Base-by-base conservation (phyloP, 148 eudicot species). In the Nyssa sinensis region DNA sequence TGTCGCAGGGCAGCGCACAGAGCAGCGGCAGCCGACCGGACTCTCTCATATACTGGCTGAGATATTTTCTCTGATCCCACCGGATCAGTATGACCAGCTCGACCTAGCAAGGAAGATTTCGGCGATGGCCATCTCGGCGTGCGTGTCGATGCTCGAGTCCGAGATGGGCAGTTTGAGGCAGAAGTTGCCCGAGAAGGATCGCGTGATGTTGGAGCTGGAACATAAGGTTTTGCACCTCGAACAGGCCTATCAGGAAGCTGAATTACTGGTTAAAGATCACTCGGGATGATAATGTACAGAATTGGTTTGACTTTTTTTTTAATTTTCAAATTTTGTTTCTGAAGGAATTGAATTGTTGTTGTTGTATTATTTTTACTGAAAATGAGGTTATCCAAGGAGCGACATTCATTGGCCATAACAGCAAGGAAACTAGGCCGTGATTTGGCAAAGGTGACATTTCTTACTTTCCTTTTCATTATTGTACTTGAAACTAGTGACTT, bases 31-130 rank as follows among this genome's bases (percentile, higher is more conserved):
- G 34, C 44, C 82, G 81, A 4, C 88, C 85, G 67, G 94, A 90
- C 39, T 92, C 88, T n/a, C n/a, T 31, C 66, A 84, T 62, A 78
- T 94, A 1, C 83, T 97, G 12, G 91, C 90, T 59, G 87, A 82
- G 71, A 79, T 94, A 13, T 63, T 94, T 27, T 75, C 94, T 66
- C 94, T 92, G 62, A 94, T 94, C 10, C 98, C 98, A 0, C 86
- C 91, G 8, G 97, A 94, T 79, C 96, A 97, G 0, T 89, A 86
- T 67, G 97, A 94, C 28, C 98, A 94, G 85, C 86, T 94, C 24
- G 98, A 94, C 79, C 88, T 94, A 16, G 98, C 98, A 1, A 83
- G 98, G 5, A 95, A 95, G 82, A 91, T 95, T 35, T 92, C 98
- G 8, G 92, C 98, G 34, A 90, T 95, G 94, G 98, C 97, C 14